phyloP scores from a whole-genome alignment of 371 early-diverging fungal genomes.

The Syncephalastrum racemosum region DNA sequence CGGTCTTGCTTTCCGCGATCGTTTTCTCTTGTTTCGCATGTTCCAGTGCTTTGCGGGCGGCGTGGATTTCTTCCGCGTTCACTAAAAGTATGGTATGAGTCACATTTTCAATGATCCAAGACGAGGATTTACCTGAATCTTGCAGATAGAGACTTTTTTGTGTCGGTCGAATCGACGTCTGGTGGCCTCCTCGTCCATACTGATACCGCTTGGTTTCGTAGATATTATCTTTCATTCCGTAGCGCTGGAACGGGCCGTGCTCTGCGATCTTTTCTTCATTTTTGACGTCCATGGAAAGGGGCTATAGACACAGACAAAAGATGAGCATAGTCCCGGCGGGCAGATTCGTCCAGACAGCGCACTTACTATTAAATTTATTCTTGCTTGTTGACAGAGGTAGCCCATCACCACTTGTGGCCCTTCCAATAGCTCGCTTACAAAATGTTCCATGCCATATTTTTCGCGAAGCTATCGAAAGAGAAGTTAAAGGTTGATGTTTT shows the following conservation, averaged over 20 bases:
- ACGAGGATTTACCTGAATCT: slow-evolving; percentile 43
- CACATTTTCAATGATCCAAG: background rate
- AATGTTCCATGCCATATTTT: slow-evolving; percentile 71
- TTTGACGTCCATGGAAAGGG: slow-evolving; percentile 42
- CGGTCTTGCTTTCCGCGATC: too few species aligned
- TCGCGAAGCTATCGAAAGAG: slow-evolving; percentile 11
- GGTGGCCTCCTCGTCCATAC: slow-evolving; percentile 45
- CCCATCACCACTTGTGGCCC: slow-evolving; percentile 69
- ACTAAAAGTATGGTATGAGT: too few species aligned
- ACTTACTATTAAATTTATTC: slow-evolving; percentile 63
- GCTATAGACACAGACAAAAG: slow-evolving; percentile 19
- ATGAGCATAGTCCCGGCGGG: background rate
- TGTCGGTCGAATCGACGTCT: slow-evolving; percentile 35
- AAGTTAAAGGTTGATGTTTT: background rate
- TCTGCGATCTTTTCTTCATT: slow-evolving; percentile 46
- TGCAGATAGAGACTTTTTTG: slow-evolving; percentile 39
- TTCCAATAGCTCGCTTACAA: slow-evolving; percentile 71
- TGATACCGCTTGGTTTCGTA: slow-evolving; percentile 49
- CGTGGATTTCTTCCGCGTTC: too few species aligned
- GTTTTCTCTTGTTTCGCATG: too few species aligned
- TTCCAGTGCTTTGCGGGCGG: too few species aligned
- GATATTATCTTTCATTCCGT: slow-evolving; percentile 49
- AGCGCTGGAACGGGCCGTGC: slow-evolving; percentile 31
- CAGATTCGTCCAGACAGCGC: background rate
- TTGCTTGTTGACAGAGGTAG: slow-evolving; percentile 59